These are phyloP conservation scores for Candida michaelii DNA, from an alignment of 805 yeast genomes.

Conservation along the genomic window DNA sequence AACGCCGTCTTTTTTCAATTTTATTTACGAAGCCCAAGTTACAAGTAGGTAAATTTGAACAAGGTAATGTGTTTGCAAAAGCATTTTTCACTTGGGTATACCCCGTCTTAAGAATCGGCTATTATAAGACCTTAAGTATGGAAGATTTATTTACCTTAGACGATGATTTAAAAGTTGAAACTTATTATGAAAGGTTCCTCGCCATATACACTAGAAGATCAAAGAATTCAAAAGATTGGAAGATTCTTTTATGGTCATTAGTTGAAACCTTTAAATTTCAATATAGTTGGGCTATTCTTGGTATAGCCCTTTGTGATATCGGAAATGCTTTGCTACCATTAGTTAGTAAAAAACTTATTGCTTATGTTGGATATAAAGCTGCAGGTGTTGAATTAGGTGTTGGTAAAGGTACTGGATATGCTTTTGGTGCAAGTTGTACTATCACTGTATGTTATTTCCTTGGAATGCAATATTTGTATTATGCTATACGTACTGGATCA, in stretches of 20 bases:
- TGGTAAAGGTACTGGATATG: conserved; percentile 42
- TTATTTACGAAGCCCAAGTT: conserved; percentile 34
- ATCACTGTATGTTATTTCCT: conserved; percentile 24
- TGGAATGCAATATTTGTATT: conserved; percentile 63
- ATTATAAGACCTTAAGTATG: conserved; percentile 66
- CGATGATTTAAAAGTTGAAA: conserved; percentile 36
- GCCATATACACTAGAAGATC: conserved; percentile 13
- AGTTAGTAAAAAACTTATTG: conserved; percentile 35
- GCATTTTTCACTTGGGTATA: conserved; percentile 66
- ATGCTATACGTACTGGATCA: conserved; percentile 65
- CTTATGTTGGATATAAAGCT: conserved; percentile 30
- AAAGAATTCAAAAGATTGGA: conserved; percentile 8
- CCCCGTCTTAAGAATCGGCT: conserved; percentile 65
- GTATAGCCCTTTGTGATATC: conserved; percentile 26
- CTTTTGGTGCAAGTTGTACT: conserved; percentile 34
- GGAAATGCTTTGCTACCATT: conserved; percentile 34
- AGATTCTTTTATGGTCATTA: conserved; percentile 4
- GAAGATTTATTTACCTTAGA: conserved; percentile 52
- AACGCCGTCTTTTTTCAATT: conserved; percentile 35
- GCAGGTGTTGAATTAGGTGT: conserved; percentile 23
- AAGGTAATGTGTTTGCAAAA: conserved; percentile 39
- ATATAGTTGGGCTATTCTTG: conserved; percentile 23
- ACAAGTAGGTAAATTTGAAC: conserved; percentile 39
- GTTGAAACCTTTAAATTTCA: conserved; percentile 13
- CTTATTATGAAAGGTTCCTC: conserved; percentile 24